Evolutionary conservation across 2,329 filamentous ascomycete species (phyloP).

Genomic region (Cladophialophora immunda): DNA sequence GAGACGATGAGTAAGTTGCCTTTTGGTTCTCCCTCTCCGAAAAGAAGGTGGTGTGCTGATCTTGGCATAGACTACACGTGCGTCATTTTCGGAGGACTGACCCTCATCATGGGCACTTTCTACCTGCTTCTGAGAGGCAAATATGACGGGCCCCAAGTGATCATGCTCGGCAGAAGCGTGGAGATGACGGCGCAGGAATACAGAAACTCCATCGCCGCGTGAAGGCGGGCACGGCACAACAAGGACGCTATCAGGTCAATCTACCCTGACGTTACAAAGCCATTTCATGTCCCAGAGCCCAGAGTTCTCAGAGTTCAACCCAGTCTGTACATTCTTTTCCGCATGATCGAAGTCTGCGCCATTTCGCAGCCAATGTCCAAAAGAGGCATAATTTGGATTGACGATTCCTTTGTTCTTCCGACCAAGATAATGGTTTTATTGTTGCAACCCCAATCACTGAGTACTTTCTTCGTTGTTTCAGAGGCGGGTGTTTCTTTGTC

Average conservation of each 20-base stretch:
- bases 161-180: constrained; percentile 21
- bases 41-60: too few species aligned
- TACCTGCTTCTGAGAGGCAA: constrained; percentile 38
- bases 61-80: constrained; percentile 54
- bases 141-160: constrained; percentile 21
- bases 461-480: constrained; percentile 1
- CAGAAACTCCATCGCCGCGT: constrained; percentile 19
- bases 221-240: background rate
- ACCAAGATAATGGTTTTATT: constrained; percentile 1
- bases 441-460: constrained; percentile 1
- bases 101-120: constrained; percentile 58
- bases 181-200: constrained; percentile 27
- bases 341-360: background rate
- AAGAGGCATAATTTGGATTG: background rate
- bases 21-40: background rate
- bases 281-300: background rate
- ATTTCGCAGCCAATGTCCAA: background rate
- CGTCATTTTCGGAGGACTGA: constrained; percentile 61
- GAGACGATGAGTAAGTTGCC: constrained; percentile 53
- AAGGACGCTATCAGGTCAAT: background rate
- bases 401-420: constrained; percentile 5
- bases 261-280: background rate
- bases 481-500: constrained; percentile 6
- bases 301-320: background rate
- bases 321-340: background rate